Conservation (phyloP, 352 stramenopile genomes). For the Phytophthora meadii region DNA sequence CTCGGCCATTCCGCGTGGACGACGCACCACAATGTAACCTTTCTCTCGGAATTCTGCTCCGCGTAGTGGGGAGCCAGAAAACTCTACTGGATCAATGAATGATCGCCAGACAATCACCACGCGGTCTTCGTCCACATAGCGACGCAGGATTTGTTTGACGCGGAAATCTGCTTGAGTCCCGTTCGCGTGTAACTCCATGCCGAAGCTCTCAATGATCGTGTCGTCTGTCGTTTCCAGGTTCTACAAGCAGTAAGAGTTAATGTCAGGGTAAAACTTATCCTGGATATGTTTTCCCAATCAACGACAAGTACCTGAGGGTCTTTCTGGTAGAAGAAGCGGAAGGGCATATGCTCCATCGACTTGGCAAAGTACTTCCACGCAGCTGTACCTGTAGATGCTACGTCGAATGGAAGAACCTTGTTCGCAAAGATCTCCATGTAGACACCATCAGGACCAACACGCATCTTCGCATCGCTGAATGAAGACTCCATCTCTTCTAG, state of each 20-base stretch:
- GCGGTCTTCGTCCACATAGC: constrained; percentile 53
- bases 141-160: constrained; percentile 60
- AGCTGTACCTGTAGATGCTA: constrained; percentile 38
- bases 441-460: constrained; percentile 34
- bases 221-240: constrained; percentile 49
- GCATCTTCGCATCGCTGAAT: constrained; percentile 48
- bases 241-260: constrained; percentile 9
- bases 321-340: constrained; percentile 49
- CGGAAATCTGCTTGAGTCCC: constrained; percentile 57
- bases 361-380: constrained; percentile 57
- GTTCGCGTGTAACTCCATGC: constrained; percentile 62
- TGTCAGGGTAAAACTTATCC: background rate
- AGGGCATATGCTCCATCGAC: constrained; percentile 48
- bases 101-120: constrained; percentile 67
- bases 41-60: constrained; percentile 62
- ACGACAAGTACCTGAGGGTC: constrained; percentile 38
- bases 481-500: constrained; percentile 37
- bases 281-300: too few species aligned
- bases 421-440: constrained; percentile 61
- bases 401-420: constrained; percentile 53
- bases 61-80: constrained; percentile 45
- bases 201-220: constrained; percentile 65
- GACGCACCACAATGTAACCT: constrained; percentile 62
- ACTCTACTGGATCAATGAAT: constrained; percentile 65
- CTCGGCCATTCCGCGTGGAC: constrained; percentile 33